phyloP scores from a whole-genome alignment of 2,329 filamentous ascomycete genomes.

The Fusarium avenaceum region DNA sequence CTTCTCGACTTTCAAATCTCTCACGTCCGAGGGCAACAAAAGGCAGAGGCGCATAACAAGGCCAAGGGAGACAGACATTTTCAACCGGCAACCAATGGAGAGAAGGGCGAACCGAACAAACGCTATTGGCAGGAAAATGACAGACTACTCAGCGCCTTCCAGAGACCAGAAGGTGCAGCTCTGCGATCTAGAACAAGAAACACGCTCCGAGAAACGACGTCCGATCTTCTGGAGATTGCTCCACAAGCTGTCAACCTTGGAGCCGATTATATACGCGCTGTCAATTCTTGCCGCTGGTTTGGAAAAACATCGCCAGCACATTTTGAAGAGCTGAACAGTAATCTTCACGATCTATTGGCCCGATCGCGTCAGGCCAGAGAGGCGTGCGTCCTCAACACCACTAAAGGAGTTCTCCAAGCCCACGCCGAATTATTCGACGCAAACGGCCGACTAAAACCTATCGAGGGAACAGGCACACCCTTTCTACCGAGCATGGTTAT shows the following conservation, averaged over 20 bases:
- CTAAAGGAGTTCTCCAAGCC: constrained; percentile 56
- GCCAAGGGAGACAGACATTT: neutral
- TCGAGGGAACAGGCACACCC: constrained; percentile 42
- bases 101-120: constrained; percentile 35
- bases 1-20: constrained; percentile 61
- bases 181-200: constrained; percentile 52
- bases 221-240: constrained; percentile 45
- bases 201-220: constrained; percentile 51
- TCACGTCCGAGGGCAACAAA: constrained; percentile 44
- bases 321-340: constrained; percentile 40
- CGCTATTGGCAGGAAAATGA: constrained; percentile 52
- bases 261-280: constrained; percentile 44
- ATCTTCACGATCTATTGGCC: constrained; percentile 43
- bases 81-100: constrained; percentile 6
- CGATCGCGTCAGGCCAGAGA: constrained; percentile 49
- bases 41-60: constrained; percentile 27
- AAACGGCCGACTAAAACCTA: constrained; percentile 53
- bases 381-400: constrained; percentile 52
- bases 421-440: constrained; percentile 59
- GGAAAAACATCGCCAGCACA: constrained; percentile 37
- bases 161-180: constrained; percentile 53
- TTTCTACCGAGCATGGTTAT: constrained; percentile 58
- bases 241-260: constrained; percentile 45
- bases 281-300: constrained; percentile 53
- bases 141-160: constrained; percentile 55